phyloP scores from a whole-genome alignment of 1,284 basidiomycete species.

The Uromyces viciae-fabae region DNA sequence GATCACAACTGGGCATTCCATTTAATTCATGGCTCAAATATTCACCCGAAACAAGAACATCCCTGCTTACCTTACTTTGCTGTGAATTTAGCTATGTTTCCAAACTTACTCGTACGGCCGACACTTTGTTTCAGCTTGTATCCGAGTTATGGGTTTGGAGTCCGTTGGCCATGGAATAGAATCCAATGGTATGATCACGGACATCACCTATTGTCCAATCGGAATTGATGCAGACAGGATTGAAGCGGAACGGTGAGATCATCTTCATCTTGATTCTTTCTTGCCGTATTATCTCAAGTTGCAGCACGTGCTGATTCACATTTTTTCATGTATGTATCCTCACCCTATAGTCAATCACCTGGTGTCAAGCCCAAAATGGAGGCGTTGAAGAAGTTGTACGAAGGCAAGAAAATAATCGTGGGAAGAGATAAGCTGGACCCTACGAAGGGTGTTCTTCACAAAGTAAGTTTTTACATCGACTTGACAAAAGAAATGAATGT shows the following conservation, averaged over 20 bases:
- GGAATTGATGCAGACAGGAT: slow-evolving; percentile 95
- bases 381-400: slow-evolving; percentile 77
- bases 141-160: slow-evolving; percentile 94
- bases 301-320: neutral
- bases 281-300: neutral
- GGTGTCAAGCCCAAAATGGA: slow-evolving; percentile 85
- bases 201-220: slow-evolving; percentile 86
- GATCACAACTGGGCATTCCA: slow-evolving; percentile 40
- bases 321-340: neutral
- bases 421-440: slow-evolving; percentile 98
- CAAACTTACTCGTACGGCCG: slow-evolving; percentile 93
- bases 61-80: neutral
- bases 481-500: neutral
- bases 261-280: slow-evolving; percentile 16
- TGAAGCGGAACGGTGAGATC: slow-evolving; percentile 68
- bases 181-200: slow-evolving; percentile 77
- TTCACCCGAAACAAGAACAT: no score
- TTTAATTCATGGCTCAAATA: slow-evolving; percentile 41
- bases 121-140: slow-evolving; percentile 89
- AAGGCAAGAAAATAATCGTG: slow-evolving; percentile 97
- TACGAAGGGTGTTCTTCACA: slow-evolving; percentile 95
- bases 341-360: slow-evolving; percentile 62
- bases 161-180: slow-evolving; percentile 75
- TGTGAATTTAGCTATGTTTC: slow-evolving; percentile 17
- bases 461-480: slow-evolving; percentile 59